Evolutionary conservation across 2,329 filamentous ascomycete genomes (phyloP).

Genomic region (Decorospora gaudefroyi): DNA sequence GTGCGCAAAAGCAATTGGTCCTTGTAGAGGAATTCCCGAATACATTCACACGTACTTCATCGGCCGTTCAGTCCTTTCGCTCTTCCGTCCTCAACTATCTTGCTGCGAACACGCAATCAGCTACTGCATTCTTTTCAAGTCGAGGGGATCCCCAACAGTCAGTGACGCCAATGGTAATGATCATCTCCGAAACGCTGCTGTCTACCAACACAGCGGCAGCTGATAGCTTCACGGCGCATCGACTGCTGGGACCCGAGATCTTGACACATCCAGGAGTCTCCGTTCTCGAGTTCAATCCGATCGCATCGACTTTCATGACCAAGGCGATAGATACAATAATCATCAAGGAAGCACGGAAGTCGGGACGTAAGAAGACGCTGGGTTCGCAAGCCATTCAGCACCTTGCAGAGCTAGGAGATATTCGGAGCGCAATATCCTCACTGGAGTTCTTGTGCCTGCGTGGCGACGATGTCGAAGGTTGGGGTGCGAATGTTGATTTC

Average conservation of each 20-base stretch:
- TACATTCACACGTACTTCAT: conserved; percentile 53
- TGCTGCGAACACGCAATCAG: conserved; percentile 65
- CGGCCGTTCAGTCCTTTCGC: conserved; percentile 62
- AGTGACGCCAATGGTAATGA: conserved; percentile 72
- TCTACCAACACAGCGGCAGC: conserved; percentile 82
- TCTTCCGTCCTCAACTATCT: conserved; percentile 75
- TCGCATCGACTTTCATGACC: conserved; percentile 81
- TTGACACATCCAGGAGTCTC: conserved; percentile 77
- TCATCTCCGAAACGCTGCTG: conserved; percentile 88
- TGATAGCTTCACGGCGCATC: conserved; percentile 91
- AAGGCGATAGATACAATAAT: conserved; percentile 84
- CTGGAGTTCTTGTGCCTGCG: conserved; percentile 90
- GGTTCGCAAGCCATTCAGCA: conserved; percentile 77
- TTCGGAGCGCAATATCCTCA: conserved; percentile 88
- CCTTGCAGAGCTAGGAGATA: conserved; percentile 85
- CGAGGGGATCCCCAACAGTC: conserved; percentile 28
- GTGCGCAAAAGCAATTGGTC: conserved; percentile 49
- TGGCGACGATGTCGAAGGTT: conserved; percentile 78
- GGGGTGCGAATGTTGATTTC: conserved; percentile 75
- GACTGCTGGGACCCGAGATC: conserved; percentile 84
- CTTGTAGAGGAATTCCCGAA: conserved; percentile 58
- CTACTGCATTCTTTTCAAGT: conserved; percentile 51
- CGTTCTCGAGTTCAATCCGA: conserved; percentile 88
- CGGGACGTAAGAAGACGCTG: conserved; percentile 73
- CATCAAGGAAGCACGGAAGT: conserved; percentile 80